Conservation (phyloP, 2,329 filamentous ascomycete species). For the Aspergillus sp. region DNA sequence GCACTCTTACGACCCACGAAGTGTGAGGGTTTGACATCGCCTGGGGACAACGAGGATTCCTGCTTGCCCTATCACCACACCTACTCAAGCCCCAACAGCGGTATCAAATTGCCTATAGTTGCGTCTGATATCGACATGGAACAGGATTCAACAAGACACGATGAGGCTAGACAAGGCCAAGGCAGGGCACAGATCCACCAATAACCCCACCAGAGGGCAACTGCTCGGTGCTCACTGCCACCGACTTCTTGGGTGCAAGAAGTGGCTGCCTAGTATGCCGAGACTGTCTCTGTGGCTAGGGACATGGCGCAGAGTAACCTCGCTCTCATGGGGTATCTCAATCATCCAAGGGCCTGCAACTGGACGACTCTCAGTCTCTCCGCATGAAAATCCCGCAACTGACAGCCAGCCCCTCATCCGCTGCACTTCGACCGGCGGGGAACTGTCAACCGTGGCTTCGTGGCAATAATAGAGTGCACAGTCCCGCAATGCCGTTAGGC, state of each 20-base stretch:
- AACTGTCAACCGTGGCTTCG: not conserved
- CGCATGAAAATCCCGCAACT: constrained; percentile 5
- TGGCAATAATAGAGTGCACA: not conserved
- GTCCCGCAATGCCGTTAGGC: not conserved
- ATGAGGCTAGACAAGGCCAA: not conserved
- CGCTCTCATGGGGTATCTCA: too few species aligned
- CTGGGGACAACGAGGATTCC: constrained; percentile 1
- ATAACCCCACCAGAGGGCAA: constrained; percentile 1
- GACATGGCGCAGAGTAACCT: not conserved
- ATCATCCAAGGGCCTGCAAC: not conserved
- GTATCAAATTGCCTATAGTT: not conserved
- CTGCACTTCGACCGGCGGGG: not conserved
- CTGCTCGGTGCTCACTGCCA: not conserved
- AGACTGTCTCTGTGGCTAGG: constrained; percentile 9
- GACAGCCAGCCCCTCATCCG: not conserved
- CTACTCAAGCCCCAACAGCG: not conserved
- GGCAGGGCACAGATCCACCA: constrained; percentile 1
- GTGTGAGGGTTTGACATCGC: constrained; percentile 1
- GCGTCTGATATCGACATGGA: not conserved
- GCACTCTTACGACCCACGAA: not conserved
- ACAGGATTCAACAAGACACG: not conserved
- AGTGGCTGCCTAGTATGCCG: constrained; percentile 12
- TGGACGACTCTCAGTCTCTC: not conserved
- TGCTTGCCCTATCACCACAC: not conserved
- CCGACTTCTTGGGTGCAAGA: not conserved